Percentiles rank a stretch among this genome's conserved stretches.
Conservation (phyloP, 805 yeast species). For the Brettanomyces naardenensis region DNA sequence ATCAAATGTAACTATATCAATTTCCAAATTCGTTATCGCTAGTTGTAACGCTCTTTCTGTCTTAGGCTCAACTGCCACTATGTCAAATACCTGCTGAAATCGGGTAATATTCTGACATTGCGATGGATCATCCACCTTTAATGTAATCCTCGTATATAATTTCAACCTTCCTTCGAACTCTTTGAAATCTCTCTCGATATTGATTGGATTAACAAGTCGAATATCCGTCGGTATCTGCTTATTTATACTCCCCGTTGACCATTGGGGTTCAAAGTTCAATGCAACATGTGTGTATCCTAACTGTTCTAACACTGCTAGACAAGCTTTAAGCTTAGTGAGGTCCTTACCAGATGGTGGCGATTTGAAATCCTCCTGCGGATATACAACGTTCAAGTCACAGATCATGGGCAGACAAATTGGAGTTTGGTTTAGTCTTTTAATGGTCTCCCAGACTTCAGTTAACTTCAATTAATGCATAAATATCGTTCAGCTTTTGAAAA, state of each 20-base stretch:
- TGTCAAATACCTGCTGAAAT: conserved; percentile 47
- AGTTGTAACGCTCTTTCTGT: conserved; percentile 73
- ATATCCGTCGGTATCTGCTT: conserved; percentile 47
- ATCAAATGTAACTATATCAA: conserved; percentile 75
- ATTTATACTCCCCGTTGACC: conserved; percentile 26
- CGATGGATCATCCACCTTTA: conserved; percentile 69
- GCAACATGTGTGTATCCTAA: conserved; percentile 76
- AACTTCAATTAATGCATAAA: too few relatives aligned
- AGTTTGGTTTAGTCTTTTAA: too few relatives aligned
- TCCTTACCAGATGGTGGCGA: conserved; percentile 34
- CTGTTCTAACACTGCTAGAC: conserved; percentile 44
- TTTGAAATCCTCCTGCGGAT: conserved; percentile 53
- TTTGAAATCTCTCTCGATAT: conserved; percentile 23
- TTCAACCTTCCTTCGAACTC: conserved; percentile 32
- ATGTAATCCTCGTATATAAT: conserved; percentile 64
- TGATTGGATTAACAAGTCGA: conserved; percentile 34
- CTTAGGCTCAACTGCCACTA: conserved; percentile 73
- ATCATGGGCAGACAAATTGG: too few relatives aligned
- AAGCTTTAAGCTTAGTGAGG: conserved; percentile 36
- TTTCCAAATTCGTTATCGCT: conserved; percentile 67
- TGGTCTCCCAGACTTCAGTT: too few relatives aligned
- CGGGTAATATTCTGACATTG: conserved; percentile 58
- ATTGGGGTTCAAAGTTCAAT: conserved; percentile 41
- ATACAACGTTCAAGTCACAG: conserved; percentile 64
- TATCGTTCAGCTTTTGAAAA: too few relatives aligned